Evolutionary conservation across 306 rosid species (phyloP).

Genomic region (Dalbergia cochinchinensis): DNA sequence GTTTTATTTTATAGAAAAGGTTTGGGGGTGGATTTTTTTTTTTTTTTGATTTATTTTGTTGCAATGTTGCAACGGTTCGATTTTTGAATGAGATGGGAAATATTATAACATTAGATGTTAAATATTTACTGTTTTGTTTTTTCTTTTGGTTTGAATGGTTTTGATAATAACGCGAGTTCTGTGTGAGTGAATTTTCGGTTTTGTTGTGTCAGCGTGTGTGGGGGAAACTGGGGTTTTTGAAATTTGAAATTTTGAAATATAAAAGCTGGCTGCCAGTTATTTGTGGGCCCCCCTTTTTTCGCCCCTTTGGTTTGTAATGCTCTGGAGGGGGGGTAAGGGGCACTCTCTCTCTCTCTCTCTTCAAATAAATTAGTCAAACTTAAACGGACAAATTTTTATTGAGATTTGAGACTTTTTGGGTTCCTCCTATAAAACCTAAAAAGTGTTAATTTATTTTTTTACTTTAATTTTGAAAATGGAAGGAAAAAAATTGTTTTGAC

Average conservation of each 20-base stretch:
- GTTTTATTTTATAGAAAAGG: conserved; percentile 48
- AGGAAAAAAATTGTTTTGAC: not conserved
- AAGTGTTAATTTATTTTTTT: not conserved
- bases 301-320: not conserved
- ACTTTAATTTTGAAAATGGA: not conserved
- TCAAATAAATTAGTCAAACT: not conserved
- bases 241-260: conserved; percentile 30
- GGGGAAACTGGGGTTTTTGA: conserved; percentile 4
- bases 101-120: not conserved
- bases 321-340: not conserved
- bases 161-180: not conserved
- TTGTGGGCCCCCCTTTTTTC: not conserved
- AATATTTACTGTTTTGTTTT: not conserved
- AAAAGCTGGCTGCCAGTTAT: not conserved
- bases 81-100: conserved; percentile 8
- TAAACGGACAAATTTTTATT: conserved; percentile 19
- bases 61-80: conserved; percentile 39
- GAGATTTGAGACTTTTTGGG: conserved; percentile 6
- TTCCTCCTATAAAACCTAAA: not conserved
- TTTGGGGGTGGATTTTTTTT: not conserved
- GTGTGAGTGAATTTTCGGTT: not conserved
- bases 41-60: not conserved
- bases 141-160: not conserved
- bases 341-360: not conserved
- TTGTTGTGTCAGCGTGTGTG: not conserved